Conservation (phyloP, 306 rosid species). For the Castanea crenata region DNA sequence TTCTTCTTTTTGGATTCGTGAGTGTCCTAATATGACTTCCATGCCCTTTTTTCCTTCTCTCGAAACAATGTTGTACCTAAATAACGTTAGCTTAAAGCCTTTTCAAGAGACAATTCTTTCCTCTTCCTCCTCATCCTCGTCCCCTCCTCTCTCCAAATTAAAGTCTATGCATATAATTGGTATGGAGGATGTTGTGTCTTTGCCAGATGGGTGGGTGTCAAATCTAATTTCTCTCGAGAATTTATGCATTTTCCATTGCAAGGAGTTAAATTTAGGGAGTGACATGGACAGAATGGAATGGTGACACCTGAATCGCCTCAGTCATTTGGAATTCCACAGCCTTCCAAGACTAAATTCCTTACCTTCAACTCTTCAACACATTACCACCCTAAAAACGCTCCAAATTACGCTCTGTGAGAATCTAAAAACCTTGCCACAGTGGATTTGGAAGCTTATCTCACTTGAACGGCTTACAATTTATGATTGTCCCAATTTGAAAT, state of each 20-base stretch:
- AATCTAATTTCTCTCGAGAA: too few species aligned
- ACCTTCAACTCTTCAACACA: background rate
- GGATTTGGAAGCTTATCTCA: background rate
- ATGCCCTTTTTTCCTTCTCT: conserved; percentile 12
- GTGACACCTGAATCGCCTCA: background rate
- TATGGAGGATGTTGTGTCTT: too few species aligned
- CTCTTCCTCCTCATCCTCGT: too few species aligned
- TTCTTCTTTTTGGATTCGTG: background rate
- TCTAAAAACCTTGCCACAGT: background rate
- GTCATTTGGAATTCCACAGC: fast-evolving
- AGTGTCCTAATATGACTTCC: conserved; percentile 15
- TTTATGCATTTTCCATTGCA: too few species aligned
- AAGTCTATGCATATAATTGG: too few species aligned
- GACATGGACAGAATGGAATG: background rate
- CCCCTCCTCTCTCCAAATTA: too few species aligned
- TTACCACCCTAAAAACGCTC: background rate
- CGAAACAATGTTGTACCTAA: background rate
- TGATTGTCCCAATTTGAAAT: background rate
- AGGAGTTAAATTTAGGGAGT: too few species aligned
- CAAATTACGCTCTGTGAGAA: fast-evolving
- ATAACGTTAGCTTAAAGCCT: background rate
- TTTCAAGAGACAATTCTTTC: background rate
- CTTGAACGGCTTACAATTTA: background rate
- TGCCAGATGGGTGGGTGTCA: too few species aligned
- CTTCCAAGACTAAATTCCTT: conserved; percentile 1